Percentiles rank a stretch among this genome's conserved stretches.
Evolutionary conservation across 163 green algal genomes (phyloP).

Genomic region (Smithsoniella earleae): DNA sequence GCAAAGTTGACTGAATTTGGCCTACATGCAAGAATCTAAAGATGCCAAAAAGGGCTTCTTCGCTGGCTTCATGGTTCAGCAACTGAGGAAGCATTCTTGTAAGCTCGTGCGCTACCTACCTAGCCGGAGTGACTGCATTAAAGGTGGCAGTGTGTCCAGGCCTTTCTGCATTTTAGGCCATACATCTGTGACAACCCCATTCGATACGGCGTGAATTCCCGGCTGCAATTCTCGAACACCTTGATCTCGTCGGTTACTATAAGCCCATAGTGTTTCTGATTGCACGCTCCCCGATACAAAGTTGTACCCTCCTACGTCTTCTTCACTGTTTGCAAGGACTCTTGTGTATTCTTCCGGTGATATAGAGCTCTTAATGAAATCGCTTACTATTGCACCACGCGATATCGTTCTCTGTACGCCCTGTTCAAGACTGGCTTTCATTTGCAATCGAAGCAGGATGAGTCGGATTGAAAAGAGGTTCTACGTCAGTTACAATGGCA

Average conservation of each 20-base stretch:
- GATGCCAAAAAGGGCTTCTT: too few species aligned
- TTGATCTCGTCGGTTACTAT: conserved; percentile 15
- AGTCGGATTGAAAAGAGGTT: too few species aligned
- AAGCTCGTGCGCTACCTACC: too few species aligned
- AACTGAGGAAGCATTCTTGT: too few species aligned
- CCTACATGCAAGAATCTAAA: neutral
- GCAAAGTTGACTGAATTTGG: neutral
- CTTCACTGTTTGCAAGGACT: neutral
- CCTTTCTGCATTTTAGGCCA: conserved; percentile 23
- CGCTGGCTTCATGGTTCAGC: too few species aligned
- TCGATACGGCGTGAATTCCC: conserved; percentile 9
- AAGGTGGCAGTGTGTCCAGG: neutral
- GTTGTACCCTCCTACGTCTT: conserved; percentile 2
- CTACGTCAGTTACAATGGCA: too few species aligned
- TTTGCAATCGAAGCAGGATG: too few species aligned
- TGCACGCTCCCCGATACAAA: neutral
- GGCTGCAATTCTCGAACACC: neutral
- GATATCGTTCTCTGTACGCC: too few species aligned
- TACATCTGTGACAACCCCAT: neutral
- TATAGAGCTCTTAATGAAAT: neutral
- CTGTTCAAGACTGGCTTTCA: too few species aligned
- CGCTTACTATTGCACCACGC: conserved; percentile 12
- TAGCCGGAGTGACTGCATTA: neutral
- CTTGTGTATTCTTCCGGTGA: neutral
- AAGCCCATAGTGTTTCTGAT: neutral